A percentile compares a stretch with the other conserved stretches of the same genome.
Conservation (phyloP, 1,284 basidiomycete species). For the Erythrobasidium hasegawianum region DNA sequence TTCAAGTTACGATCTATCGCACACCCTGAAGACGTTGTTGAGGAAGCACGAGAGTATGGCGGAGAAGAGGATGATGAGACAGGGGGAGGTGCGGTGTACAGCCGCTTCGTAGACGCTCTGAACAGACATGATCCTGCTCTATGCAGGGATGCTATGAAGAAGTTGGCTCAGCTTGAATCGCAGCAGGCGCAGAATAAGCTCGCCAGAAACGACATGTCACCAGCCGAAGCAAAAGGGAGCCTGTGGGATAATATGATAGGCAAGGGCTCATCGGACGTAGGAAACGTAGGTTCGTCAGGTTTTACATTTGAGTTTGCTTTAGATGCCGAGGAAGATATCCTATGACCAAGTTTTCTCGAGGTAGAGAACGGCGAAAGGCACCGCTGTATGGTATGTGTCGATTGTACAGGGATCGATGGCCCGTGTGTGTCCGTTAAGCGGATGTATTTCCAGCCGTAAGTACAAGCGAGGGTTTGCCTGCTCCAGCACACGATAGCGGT, state of each 20-base stretch:
- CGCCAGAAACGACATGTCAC: not conserved
- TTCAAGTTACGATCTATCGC: slow-evolving; percentile 44
- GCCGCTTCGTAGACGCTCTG: slow-evolving; percentile 37
- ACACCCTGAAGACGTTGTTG: slow-evolving; percentile 6
- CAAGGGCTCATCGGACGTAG: not conserved
- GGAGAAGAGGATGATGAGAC: slow-evolving; percentile 8
- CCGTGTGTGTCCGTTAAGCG: too few species aligned
- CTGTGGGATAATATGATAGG: not conserved
- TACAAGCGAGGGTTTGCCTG: too few species aligned
- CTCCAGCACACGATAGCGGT: too few species aligned
- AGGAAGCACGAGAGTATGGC: slow-evolving; percentile 10
- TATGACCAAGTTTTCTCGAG: too few species aligned
- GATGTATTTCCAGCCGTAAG: too few species aligned
- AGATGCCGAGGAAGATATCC: not conserved
- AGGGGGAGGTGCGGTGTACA: slow-evolving; percentile 28
- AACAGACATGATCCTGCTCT: slow-evolving; percentile 17
- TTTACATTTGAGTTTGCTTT: not conserved
- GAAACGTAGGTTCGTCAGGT: not conserved
- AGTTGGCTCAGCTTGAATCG: slow-evolving; percentile 18
- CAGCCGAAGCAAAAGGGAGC: not conserved
- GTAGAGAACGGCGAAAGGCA: too few species aligned
- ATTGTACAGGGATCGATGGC: too few species aligned
- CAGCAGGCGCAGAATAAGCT: not conserved
- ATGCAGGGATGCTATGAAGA: slow-evolving; percentile 23
- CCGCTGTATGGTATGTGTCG: too few species aligned